Evolutionary conservation across 2,329 filamentous ascomycete genomes (phyloP), one percentile per base, ranked within the genome.

Genomic region (Colletotrichum filicis): DNA sequence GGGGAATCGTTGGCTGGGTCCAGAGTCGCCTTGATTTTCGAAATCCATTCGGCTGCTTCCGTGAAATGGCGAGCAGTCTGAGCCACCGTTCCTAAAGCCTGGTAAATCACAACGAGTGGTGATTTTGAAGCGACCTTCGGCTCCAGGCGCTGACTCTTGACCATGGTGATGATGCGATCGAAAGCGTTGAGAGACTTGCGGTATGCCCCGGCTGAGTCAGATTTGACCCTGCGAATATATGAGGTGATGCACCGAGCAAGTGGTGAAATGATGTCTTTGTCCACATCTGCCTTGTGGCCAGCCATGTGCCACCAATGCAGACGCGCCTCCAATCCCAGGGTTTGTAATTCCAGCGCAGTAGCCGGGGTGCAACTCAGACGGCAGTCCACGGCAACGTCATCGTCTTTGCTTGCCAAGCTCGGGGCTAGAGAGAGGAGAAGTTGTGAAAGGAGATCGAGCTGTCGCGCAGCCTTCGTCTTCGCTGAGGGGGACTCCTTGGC

Each of bases 381-480:
- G 9, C 85, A 81, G 72, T 92, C 88, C 4, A 82, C 78, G 0
- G 90, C 90, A 1, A 85, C 75, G 4, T 80, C 81, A 77, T 95
- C 93, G 53, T 92, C 89, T 11, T 89, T 87, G 61, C 85, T 84
- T 2, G 92, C 90, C n/a, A 93, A 85, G 76, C 90, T 92, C 1
- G 93, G 93, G 32, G 91, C 89, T 1, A 95, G 82, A 0, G 90
- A 88, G 1, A 95, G 83, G 0, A 95, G 83, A 3, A 87, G 86
- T 75, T 93, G 91, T 0, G 92, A 91, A 1, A 95, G 79, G 0
- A 86, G 87, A 62, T 94, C 92, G 22, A 95, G 83, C 74, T 94
- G 92, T 3, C 90, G 90, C 11, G 89, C 86, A 22, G 87, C 85
- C 78, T 93, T 95, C 8, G 84, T 82, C 12, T 84, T 79, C n/a